Percentiles rank a stretch among this genome's conserved stretches.
Conservation (phyloP, 805 yeast species). For the Wickerhamomyces ciferrii region DNA sequence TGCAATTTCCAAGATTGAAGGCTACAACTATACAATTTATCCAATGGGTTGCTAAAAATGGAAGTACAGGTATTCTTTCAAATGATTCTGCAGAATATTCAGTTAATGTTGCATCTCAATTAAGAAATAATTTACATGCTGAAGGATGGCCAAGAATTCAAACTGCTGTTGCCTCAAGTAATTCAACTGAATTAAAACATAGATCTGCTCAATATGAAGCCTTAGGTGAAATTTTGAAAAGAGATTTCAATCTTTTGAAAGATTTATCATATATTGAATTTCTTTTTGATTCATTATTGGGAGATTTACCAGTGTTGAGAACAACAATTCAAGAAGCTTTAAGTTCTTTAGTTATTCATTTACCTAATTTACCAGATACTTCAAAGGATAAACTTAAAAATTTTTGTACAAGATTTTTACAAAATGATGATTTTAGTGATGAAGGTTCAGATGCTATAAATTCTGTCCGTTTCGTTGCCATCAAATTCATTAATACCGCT, state of each 20-base stretch:
- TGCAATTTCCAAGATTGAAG: conserved; percentile 42
- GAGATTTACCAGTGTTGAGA: conserved; percentile 58
- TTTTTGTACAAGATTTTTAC: conserved; percentile 30
- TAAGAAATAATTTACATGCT: conserved; percentile 44
- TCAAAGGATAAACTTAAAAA: conserved; percentile 38
- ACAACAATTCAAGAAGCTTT: conserved; percentile 69
- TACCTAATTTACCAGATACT: conserved; percentile 31
- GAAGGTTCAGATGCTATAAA: conserved; percentile 30
- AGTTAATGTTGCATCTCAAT: conserved; percentile 41
- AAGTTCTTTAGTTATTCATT: conserved; percentile 47
- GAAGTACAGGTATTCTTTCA: conserved; percentile 7
- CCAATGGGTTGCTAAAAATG: conserved; percentile 46
- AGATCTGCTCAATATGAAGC: conserved; percentile 74
- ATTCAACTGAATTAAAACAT: conserved; percentile 31
- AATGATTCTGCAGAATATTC: conserved; percentile 25
- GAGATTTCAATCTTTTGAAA: conserved; percentile 33
- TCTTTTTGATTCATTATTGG: conserved; percentile 62
- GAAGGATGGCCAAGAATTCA: conserved; percentile 59
- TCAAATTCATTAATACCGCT: conserved; percentile 58
- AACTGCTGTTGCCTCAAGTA: conserved; percentile 31
- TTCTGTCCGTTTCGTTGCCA: conserved; percentile 55
- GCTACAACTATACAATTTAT: conserved; percentile 58
- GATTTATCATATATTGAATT: conserved; percentile 56
- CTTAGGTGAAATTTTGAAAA: conserved; percentile 57
- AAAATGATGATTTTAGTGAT: conserved; percentile 23